Evolutionary conservation across 345 rosid genomes (phyloP).

Genomic region (Fremontodendron californicum): DNA sequence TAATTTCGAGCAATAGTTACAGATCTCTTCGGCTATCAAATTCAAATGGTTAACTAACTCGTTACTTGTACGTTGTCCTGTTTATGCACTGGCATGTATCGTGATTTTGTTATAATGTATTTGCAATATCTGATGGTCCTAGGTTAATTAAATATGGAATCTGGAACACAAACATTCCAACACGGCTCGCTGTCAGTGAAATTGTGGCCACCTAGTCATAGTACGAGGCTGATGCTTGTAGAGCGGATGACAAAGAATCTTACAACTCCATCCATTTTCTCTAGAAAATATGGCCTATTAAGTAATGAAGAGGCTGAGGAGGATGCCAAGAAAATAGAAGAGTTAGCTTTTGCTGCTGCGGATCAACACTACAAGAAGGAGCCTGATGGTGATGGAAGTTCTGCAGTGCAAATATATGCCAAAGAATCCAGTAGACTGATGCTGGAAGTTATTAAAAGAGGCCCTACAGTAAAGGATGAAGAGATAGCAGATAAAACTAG

Average conservation of each 20-base stretch:
- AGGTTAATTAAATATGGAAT: not conserved
- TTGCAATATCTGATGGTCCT: not conserved
- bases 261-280: conserved; percentile 4
- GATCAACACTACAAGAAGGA: not conserved
- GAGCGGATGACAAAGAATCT: conserved; percentile 2
- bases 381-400: conserved; percentile 3
- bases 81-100: too few species aligned
- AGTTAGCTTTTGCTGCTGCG: not conserved
- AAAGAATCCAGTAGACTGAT: conserved; percentile 1
- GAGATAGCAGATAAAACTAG: not conserved
- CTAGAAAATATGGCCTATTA: not conserved
- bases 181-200: not conserved
- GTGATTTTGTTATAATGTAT: not conserved
- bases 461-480: not conserved
- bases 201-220: conserved; percentile 2
- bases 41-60: too few species aligned
- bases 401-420: not conserved
- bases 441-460: conserved; percentile 6
- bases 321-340: conserved; percentile 1
- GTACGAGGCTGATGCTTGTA: conserved; percentile 3
- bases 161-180: not conserved
- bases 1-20: too few species aligned
- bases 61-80: too few species aligned
- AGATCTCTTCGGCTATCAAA: too few species aligned
- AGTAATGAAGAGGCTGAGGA: not conserved